Percentiles rank a stretch among this genome's conserved stretches.
phyloP scores from a whole-genome alignment of 1,284 basidiomycete genomes.

The Violaceomyces palustris region DNA sequence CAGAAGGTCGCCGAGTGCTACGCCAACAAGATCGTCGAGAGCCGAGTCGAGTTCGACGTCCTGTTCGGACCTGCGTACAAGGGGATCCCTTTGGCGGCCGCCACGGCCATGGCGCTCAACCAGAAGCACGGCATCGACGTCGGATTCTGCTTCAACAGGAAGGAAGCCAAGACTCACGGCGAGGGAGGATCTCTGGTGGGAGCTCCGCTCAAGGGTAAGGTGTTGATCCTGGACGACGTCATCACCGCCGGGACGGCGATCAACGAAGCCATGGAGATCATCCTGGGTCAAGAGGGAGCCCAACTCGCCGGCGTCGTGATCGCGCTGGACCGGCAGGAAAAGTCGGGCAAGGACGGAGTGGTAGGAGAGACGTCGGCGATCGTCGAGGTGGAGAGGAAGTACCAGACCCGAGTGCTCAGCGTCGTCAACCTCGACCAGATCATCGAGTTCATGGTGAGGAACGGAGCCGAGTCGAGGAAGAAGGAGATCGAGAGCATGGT shows the following conservation, averaged over 20 bases:
- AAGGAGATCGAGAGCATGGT: slow-evolving; percentile 72
- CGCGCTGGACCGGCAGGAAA: slow-evolving; percentile 83
- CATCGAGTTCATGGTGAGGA: slow-evolving; percentile 71
- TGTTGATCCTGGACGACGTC: slow-evolving; percentile 84
- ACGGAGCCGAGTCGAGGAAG: slow-evolving; percentile 57
- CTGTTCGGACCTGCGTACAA: slow-evolving; percentile 98
- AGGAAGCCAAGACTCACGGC: slow-evolving; percentile 92
- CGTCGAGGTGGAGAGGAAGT: slow-evolving; percentile 74
- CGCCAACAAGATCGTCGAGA: slow-evolving; percentile 65
- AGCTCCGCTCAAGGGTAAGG: slow-evolving; percentile 68
- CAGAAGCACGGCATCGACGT: slow-evolving; percentile 65
- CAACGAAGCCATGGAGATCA: slow-evolving; percentile 47
- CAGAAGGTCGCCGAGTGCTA: slow-evolving; percentile 78
- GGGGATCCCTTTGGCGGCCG: slow-evolving; percentile 88
- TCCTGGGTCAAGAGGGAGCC: slow-evolving; percentile 31
- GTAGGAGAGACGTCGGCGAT: slow-evolving; percentile 31
- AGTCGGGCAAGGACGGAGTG: slow-evolving; percentile 60
- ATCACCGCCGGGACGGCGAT: slow-evolving; percentile 73
- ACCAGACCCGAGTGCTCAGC: slow-evolving; percentile 67
- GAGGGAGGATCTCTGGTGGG: slow-evolving; percentile 94
- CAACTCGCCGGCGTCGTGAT: slow-evolving; percentile 80
- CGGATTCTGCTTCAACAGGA: slow-evolving; percentile 86
- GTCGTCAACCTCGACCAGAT: slow-evolving; percentile 78
- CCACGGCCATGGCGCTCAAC: slow-evolving; percentile 70
- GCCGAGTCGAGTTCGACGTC: slow-evolving; percentile 66